Evolutionary conservation across 225 moss, liverwort and hornwort species (phyloP), one percentile per base, ranked within the genome.

Genomic region (Lunularia cruciata): DNA sequence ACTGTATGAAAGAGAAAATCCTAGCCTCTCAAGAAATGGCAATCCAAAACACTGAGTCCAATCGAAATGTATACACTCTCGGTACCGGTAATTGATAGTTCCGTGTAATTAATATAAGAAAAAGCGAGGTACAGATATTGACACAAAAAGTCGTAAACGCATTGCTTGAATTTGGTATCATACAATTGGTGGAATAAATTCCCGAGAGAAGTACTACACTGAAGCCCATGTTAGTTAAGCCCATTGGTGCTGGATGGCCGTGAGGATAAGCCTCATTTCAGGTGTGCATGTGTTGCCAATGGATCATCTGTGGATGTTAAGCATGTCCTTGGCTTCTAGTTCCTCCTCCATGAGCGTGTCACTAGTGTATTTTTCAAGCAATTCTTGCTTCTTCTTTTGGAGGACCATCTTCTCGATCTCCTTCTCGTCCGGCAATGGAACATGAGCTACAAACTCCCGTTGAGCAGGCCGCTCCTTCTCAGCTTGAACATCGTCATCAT

Each of bases 361-460:
- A 78, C 98, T 98, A 3, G 98, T 75, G 70, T 98, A 98, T 58
- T 98, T 98, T 72, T 87, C 90, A 66, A 98, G 68, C 46, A 98
- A 78, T 72, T 98, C 98, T 67, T 77, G 86, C 82, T 98, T 98
- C 86, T 98, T 98, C 93, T 93, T 93, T 71, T 93, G 86, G 8
- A 98, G 84, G 9, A 98, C 91, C 98, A 98, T 98, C 62, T 89
- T 86, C 77, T 91, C 93, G 36, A 98, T 98, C 81, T 98, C 98
- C 62, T 81, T 93, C 71, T 93, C 91, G 58, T 98, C 98, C 18
- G 98, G 98, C 65, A 98, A 86, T 19, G 98, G 98, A 33, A 98
- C 98, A 42, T 98, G 91, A 3, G 93, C 98, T 36, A 93, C 91
- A 81, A 93, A 98, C 77, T 89, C 93, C 75, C 79, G 79, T 9